phyloP scores from a whole-genome alignment of 2,329 filamentous ascomycete genomes.

The Fusarium buxicola region DNA sequence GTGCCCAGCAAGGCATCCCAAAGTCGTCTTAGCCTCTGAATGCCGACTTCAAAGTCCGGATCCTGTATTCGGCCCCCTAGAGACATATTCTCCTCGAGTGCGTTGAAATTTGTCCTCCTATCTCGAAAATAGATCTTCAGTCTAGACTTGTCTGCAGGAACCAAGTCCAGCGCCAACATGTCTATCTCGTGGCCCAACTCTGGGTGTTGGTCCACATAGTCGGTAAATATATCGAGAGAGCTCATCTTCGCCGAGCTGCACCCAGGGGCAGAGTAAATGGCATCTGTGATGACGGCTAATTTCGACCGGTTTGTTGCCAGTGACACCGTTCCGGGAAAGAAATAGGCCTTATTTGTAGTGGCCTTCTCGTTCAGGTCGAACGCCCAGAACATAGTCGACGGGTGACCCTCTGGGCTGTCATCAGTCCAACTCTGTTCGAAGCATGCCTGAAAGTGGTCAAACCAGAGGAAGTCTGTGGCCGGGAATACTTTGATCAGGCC shows the following conservation, averaged over 20 bases:
- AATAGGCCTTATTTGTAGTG: constrained; percentile 12
- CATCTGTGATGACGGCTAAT: constrained; percentile 15
- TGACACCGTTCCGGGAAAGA: constrained; percentile 21
- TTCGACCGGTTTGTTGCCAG: constrained; percentile 2
- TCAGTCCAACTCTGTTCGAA: background rate
- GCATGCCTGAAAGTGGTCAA: constrained; percentile 5
- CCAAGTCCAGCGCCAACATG: constrained; percentile 52
- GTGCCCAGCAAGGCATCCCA: constrained; percentile 36
- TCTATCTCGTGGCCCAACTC: constrained; percentile 17
- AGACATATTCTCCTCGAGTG: constrained; percentile 43
- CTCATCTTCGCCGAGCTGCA: background rate
- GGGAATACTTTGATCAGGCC: constrained; percentile 8
- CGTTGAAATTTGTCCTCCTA: constrained; percentile 46
- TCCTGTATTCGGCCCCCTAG: constrained; percentile 34
- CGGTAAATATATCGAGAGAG: constrained; percentile 3
- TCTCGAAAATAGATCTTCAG: constrained; percentile 53
- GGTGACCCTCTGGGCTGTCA: background rate
- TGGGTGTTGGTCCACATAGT: background rate
- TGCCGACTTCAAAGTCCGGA: constrained; percentile 18
- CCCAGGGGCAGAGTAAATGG: constrained; percentile 34
- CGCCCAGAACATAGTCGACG: constrained; percentile 19
- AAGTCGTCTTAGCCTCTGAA: constrained; percentile 30
- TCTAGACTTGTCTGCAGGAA: constrained; percentile 44
- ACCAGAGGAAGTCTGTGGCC: background rate
- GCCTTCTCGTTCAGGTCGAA: constrained; percentile 5